Percentiles rank a stretch among this genome's conserved stretches.
These are phyloP conservation scores for Aspergillus pseudoterreus DNA, from an alignment of 2,329 filamentous ascomycete species.

Conservation along the genomic window DNA sequence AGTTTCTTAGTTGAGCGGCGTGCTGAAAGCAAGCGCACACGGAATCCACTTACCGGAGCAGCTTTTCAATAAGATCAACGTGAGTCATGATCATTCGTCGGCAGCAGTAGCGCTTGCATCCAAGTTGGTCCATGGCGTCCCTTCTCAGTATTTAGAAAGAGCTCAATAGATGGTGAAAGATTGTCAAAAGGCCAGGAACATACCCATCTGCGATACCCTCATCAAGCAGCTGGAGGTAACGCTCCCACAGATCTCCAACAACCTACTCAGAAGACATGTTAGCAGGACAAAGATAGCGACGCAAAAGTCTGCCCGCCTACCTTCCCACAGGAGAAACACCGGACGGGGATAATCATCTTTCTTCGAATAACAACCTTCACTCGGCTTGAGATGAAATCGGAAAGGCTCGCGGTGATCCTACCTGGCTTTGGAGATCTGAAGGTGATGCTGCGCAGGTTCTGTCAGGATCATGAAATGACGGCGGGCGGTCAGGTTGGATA, in stretches of 20 bases:
- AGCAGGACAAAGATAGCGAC: not conserved
- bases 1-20: constrained; percentile 1
- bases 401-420: not conserved
- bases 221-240: constrained; percentile 84
- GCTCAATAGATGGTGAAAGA: not conserved
- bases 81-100: constrained; percentile 99
- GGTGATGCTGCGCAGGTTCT: too few relatives aligned
- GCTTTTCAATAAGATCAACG: constrained; percentile 97
- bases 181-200: constrained; percentile 26
- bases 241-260: constrained; percentile 95
- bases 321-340: constrained; percentile 99
- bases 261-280: constrained; percentile 57
- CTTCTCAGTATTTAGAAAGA: constrained; percentile 44
- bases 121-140: constrained; percentile 92
- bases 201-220: constrained; percentile 72
- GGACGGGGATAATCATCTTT: constrained; percentile 93
- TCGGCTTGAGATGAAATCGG: not conserved
- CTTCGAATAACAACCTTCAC: not conserved
- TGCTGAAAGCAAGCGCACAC: not conserved
- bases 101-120: constrained; percentile 95
- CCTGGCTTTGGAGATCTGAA: too few relatives aligned
- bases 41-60: constrained; percentile 68
- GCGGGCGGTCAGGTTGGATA: too few relatives aligned
- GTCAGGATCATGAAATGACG: too few relatives aligned
- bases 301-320: constrained; percentile 46